Conservation (phyloP, 345 rosid genomes). For the Conringia planisiliqua region DNA sequence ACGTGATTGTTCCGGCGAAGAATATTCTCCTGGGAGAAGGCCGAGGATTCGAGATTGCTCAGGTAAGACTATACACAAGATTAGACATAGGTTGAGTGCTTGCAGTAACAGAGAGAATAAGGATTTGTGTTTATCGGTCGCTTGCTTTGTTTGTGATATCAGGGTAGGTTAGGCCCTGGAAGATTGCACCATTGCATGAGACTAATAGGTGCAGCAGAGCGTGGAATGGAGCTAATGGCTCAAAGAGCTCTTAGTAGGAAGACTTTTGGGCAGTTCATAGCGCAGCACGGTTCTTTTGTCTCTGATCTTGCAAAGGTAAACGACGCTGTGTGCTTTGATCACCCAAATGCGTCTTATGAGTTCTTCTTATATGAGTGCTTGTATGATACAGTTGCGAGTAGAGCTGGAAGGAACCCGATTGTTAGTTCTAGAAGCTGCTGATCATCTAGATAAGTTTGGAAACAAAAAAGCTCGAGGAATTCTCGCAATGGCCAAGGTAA, state of each 20-base stretch:
- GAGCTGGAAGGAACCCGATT: slow-evolving; percentile 81
- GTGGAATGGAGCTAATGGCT: slow-evolving; percentile 94
- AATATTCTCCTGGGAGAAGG: slow-evolving; percentile 96
- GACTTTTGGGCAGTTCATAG: slow-evolving; percentile 81
- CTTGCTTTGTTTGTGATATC: slow-evolving; percentile 26
- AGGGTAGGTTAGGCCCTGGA: slow-evolving; percentile 99
- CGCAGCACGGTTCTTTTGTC: slow-evolving; percentile 85
- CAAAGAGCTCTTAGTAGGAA: slow-evolving; percentile 75
- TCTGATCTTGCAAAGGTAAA: slow-evolving; percentile 84
- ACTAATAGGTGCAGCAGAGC: slow-evolving; percentile 94
- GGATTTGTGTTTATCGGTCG: not conserved
- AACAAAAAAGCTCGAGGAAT: slow-evolving; percentile 81
- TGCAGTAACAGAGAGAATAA: not conserved
- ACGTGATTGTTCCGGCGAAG: slow-evolving; percentile 72
- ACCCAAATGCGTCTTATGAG: not conserved
- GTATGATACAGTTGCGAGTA: slow-evolving; percentile 63
- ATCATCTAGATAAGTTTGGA: slow-evolving; percentile 86
- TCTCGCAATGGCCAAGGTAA: slow-evolving; percentile 94
- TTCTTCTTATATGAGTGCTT: not conserved
- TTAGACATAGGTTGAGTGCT: not conserved
- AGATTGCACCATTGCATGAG: slow-evolving; percentile 99
- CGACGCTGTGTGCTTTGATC: not conserved
- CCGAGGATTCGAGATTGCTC: slow-evolving; percentile 97
- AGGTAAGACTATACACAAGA: slow-evolving; percentile 46
- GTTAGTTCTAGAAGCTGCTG: slow-evolving; percentile 87